Conservation (phyloP, 2,329 filamentous ascomycete species). For the Eutypa lata region DNA sequence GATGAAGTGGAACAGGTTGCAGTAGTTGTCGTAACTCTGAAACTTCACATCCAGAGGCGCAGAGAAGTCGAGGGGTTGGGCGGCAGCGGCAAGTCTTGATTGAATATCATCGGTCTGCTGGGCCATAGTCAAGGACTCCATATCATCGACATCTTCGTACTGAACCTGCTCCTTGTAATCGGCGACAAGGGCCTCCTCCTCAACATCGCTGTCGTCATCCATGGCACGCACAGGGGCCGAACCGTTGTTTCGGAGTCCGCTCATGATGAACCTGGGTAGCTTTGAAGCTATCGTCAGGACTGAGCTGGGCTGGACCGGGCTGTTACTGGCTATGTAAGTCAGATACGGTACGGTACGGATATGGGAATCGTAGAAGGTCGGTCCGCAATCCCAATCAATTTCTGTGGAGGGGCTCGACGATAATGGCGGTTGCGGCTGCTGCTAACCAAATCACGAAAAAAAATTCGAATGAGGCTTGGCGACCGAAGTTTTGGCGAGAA, state of each 20-base stretch:
- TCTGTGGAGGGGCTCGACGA: background rate
- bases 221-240: conserved; percentile 57
- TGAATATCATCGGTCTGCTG: conserved; percentile 88
- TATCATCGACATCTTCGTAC: conserved; percentile 84
- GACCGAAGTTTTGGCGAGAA: background rate
- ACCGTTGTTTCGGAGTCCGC: conserved; percentile 60
- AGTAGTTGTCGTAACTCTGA: conserved; percentile 98
- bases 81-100: conserved; percentile 83
- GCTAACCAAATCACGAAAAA: background rate
- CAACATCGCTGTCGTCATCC: conserved; percentile 85
- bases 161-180: conserved; percentile 96
- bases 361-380: background rate
- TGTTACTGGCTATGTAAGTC: background rate
- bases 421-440: background rate
- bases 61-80: conserved; percentile 93
- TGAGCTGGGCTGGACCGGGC: background rate
- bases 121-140: conserved; percentile 64
- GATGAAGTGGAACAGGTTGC: conserved; percentile 98
- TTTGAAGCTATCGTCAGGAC: background rate
- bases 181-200: conserved; percentile 93
- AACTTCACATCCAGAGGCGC: conserved; percentile 96
- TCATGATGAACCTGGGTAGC: conserved; percentile 44
- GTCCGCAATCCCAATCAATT: background rate
- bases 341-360: background rate
- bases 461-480: background rate